These are phyloP conservation scores for Pythium rishiriense DNA, from an alignment of 352 stramenopile genomes.

Conservation along the genomic window DNA sequence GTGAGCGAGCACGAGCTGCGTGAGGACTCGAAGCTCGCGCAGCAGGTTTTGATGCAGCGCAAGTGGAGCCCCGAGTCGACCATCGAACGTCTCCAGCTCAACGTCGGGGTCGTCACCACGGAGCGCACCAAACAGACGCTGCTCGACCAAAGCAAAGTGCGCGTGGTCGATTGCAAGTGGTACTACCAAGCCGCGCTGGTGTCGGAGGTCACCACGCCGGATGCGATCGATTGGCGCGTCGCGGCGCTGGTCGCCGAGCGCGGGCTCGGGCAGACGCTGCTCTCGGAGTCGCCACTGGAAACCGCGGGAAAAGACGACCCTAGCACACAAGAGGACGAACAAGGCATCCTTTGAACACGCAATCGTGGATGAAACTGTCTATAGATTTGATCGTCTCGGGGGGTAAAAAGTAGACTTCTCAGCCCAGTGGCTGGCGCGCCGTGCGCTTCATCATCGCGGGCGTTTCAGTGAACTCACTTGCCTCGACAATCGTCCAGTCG, in stretches of 20 bases:
- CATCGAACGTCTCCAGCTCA: conserved; percentile 26
- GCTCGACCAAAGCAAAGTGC: conserved; percentile 17
- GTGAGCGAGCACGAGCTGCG: conserved; percentile 13
- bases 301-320: neutral
- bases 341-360: too few relatives aligned
- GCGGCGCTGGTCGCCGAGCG: conserved; percentile 17
- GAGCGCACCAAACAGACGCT: conserved; percentile 16
- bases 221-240: conserved; percentile 22
- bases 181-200: conserved; percentile 22
- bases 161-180: conserved; percentile 19
- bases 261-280: conserved; percentile 16
- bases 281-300: conserved; percentile 4
- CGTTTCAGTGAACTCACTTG: conserved; percentile 34
- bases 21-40: conserved; percentile 14
- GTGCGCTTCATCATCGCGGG: conserved; percentile 21
- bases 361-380: neutral
- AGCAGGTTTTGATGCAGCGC: conserved; percentile 20
- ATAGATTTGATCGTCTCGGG: neutral
- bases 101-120: conserved; percentile 15
- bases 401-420: too few relatives aligned
- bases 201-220: conserved; percentile 13
- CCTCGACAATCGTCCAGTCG: conserved; percentile 45
- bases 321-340: too few relatives aligned
- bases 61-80: conserved; percentile 17
- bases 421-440: conserved; percentile 11